These are phyloP conservation scores for Chrysanthemum lavandulifolium DNA, from an alignment of 129 eudicot species.

Conservation along the genomic window DNA sequence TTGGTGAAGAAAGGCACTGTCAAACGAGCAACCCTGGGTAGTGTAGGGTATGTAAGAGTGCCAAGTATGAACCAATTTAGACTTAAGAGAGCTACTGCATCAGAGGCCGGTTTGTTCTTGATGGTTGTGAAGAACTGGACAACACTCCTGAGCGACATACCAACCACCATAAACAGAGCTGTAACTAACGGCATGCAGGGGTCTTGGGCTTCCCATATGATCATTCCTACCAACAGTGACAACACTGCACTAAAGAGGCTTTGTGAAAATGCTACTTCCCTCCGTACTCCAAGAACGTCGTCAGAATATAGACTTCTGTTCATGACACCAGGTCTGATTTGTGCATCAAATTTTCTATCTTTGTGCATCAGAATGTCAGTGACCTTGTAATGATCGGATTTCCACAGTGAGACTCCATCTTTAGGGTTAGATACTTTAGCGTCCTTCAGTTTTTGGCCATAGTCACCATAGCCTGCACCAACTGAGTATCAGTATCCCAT, in stretches of 20 bases:
- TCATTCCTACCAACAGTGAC: constrained; percentile 61
- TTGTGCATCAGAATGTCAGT: constrained; percentile 19
- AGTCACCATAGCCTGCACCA: too few relatives aligned
- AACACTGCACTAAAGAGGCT: constrained; percentile 62
- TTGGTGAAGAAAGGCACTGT: constrained; percentile 32
- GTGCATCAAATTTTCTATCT: constrained; percentile 18
- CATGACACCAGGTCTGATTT: constrained; percentile 10
- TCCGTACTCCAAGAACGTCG: constrained; percentile 26
- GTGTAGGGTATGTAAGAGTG: constrained; percentile 55
- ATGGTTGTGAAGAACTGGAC: constrained; percentile 49
- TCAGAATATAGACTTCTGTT: constrained; percentile 2
- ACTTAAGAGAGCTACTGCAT: constrained; percentile 72
- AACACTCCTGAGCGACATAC: constrained; percentile 58
- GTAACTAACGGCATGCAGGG: constrained; percentile 76
- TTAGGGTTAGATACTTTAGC: neutral
- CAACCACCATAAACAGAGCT: constrained; percentile 71
- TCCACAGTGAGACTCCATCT: constrained; percentile 26
- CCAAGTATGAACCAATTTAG: constrained; percentile 89
- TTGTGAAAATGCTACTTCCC: constrained; percentile 56
- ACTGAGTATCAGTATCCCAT: constrained; percentile 27
- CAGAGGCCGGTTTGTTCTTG: constrained; percentile 52
- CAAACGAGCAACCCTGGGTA: constrained; percentile 51
- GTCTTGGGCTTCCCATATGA: constrained; percentile 66
- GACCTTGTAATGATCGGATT: constrained; percentile 12
- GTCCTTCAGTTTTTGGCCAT: neutral